Evolutionary conservation across 2,329 filamentous ascomycete genomes (phyloP).

Genomic region (Epichloe aotearoae): DNA sequence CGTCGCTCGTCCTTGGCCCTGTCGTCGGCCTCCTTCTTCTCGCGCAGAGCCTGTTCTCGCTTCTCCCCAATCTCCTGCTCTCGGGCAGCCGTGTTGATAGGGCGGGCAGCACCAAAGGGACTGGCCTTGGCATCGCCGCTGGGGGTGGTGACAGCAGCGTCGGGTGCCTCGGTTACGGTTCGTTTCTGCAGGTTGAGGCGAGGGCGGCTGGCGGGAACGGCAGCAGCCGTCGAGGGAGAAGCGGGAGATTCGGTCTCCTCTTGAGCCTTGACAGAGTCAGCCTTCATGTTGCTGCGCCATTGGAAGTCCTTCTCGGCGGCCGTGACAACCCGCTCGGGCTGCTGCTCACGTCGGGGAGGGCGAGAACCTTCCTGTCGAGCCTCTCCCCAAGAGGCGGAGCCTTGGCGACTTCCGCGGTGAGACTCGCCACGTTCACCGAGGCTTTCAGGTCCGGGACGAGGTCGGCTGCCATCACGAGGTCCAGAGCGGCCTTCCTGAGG

Average conservation of each 20-base stretch:
- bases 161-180: slow-evolving; percentile 64
- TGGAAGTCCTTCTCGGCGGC: slow-evolving; percentile 87
- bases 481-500: slow-evolving; percentile 34
- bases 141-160: slow-evolving; percentile 34
- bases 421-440: slow-evolving; percentile 47
- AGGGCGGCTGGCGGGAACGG: slow-evolving; percentile 48
- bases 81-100: slow-evolving; percentile 82
- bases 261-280: slow-evolving; percentile 53
- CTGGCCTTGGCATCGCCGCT: slow-evolving; percentile 65
- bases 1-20: slow-evolving; percentile 67
- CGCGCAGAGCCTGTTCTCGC: slow-evolving; percentile 55
- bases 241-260: slow-evolving; percentile 64
- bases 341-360: slow-evolving; percentile 63
- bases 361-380: slow-evolving; percentile 64
- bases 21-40: slow-evolving; percentile 80
- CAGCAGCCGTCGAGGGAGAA: slow-evolving; percentile 31
- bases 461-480: slow-evolving; percentile 42
- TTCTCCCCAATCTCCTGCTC: slow-evolving; percentile 89
- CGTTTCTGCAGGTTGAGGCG: slow-evolving; percentile 82
- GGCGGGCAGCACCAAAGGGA: slow-evolving; percentile 84
- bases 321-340: slow-evolving; percentile 58
- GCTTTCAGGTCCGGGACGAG: slow-evolving; percentile 30
- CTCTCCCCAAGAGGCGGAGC: slow-evolving; percentile 66
- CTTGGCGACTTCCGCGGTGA: slow-evolving; percentile 48
- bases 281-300: slow-evolving; percentile 85